phyloP scores from a whole-genome alignment of 2,329 filamentous ascomycete species.

The Aureobasidium vineae region DNA sequence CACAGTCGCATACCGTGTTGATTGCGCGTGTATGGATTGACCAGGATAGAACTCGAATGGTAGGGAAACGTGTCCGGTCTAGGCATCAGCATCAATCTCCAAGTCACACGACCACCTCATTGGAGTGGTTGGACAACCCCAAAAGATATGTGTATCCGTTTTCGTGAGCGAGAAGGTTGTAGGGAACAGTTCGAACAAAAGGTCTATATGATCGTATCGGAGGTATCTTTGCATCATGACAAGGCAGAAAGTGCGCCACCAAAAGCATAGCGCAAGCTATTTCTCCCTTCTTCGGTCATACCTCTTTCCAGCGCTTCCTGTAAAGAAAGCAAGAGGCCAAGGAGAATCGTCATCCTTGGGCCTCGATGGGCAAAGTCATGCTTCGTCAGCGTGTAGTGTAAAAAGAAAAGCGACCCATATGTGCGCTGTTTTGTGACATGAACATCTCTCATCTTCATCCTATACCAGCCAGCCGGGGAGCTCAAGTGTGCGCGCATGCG shows the following conservation, averaged over 20 bases:
- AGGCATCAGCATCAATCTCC: background rate
- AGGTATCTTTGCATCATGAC: conserved; percentile 25
- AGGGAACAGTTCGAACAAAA: background rate
- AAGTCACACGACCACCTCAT: conserved; percentile 1
- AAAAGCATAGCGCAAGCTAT: background rate
- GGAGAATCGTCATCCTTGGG: conserved; percentile 1
- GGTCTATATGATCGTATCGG: conserved; percentile 21
- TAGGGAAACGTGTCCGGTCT: background rate
- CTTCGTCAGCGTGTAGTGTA: conserved; percentile 23
- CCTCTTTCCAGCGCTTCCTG: background rate
- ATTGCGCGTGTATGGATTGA: too few species aligned
- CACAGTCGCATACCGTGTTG: background rate
- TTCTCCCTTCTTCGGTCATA: background rate
- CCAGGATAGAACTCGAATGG: background rate
- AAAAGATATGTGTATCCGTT: background rate
- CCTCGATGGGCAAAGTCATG: background rate
- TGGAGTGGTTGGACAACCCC: background rate
- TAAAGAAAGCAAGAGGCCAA: background rate
- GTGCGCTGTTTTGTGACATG: conserved; percentile 25
- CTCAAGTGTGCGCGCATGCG: conserved; percentile 3
- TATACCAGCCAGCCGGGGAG: conserved; percentile 7
- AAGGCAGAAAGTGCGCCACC: conserved; percentile 9
- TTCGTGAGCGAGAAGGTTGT: background rate
- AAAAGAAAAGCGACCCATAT: conserved; percentile 27
- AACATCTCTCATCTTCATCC: conserved; percentile 12